These are phyloP conservation scores for Heliamphora exappendiculata DNA, from an alignment of 148 eudicot species.

Conservation along the genomic window DNA sequence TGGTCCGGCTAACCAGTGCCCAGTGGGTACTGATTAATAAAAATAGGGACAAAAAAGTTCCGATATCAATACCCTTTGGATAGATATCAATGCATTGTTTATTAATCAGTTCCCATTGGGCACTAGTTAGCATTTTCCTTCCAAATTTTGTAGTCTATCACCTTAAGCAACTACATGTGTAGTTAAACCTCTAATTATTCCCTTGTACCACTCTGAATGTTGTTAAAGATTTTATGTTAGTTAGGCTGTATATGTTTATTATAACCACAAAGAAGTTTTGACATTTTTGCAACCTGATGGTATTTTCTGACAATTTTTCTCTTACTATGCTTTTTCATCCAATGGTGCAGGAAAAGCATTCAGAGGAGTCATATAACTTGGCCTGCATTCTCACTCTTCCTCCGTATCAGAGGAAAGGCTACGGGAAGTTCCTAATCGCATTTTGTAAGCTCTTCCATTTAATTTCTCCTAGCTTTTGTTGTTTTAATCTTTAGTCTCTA, in stretches of 20 bases:
- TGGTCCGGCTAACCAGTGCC: no score
- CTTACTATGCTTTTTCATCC: conserved; percentile 6
- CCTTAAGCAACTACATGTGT: neutral
- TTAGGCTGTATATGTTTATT: neutral
- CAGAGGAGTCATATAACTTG: conserved; percentile 90
- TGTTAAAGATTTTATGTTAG: neutral
- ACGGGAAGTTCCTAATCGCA: conserved; percentile 92
- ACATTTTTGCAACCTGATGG: neutral
- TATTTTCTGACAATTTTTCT: neutral
- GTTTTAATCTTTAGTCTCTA: neutral
- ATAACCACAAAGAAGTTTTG: neutral
- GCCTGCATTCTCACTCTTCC: conserved; percentile 97
- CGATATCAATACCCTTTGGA: no score
- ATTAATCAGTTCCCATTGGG: no score
- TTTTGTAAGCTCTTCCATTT: conserved; percentile 53
- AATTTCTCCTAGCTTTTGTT: neutral
- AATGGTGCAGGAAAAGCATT: conserved; percentile 80
- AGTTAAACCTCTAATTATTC: neutral
- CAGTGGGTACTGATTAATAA: no score
- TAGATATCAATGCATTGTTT: no score
- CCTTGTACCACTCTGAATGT: neutral
- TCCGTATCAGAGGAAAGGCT: conserved; percentile 97
- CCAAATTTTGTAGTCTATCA: neutral
- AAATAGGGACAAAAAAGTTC: no score
- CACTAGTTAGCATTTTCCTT: no score